These are phyloP conservation scores for Dothiorella sarmentorum DNA, from an alignment of 2,329 filamentous ascomycete genomes.

Conservation along the genomic window DNA sequence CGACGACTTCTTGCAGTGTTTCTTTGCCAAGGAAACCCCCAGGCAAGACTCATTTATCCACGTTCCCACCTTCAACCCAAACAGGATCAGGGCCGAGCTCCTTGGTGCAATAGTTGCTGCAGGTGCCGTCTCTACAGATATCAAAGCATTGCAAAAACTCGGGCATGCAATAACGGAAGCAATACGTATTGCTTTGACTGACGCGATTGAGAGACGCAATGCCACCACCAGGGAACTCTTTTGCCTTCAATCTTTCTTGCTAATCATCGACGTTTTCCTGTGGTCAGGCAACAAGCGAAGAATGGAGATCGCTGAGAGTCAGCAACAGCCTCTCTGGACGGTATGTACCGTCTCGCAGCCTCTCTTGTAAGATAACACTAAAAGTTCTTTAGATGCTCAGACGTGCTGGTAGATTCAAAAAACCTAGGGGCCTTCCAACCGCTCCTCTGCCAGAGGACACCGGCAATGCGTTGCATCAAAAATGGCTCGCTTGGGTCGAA, in stretches of 20 bases:
- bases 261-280: constrained; percentile 52
- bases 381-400: constrained; percentile 45
- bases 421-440: constrained; percentile 53
- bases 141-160: constrained; percentile 58
- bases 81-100: constrained; percentile 56
- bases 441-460: constrained; percentile 53
- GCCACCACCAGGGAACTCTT: constrained; percentile 44
- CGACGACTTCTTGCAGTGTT: constrained; percentile 60
- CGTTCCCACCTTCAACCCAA: constrained; percentile 56
- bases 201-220: constrained; percentile 42
- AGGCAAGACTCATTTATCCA: constrained; percentile 61
- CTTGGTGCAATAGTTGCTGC: constrained; percentile 58
- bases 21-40: constrained; percentile 55
- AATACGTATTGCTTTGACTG: constrained; percentile 38
- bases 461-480: constrained; percentile 56
- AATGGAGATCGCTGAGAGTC: constrained; percentile 59
- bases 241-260: constrained; percentile 49
- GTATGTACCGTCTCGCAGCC: constrained; percentile 8
- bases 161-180: constrained; percentile 53
- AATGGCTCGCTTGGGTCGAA: constrained; percentile 64
- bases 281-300: constrained; percentile 59
- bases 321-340: constrained; percentile 53
- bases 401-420: constrained; percentile 57
- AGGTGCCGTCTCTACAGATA: constrained; percentile 58
- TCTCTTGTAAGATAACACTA: neutral